Evolutionary conservation across 495 filamentous ascomycete genomes (phyloP).

Genomic region (Lindgomyces ingoldianus): DNA sequence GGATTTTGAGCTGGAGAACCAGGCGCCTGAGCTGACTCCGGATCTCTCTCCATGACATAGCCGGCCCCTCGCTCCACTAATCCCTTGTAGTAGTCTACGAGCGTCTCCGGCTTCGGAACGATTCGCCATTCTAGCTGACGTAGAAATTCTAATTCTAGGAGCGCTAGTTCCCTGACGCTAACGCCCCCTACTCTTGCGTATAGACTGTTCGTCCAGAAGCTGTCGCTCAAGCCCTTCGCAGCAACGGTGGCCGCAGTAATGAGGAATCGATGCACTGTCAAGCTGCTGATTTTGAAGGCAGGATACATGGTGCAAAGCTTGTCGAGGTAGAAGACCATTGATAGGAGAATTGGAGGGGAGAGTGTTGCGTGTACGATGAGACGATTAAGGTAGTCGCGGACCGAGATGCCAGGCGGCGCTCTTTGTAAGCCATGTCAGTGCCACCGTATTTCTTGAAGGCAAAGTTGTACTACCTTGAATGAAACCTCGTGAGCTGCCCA

Average conservation of each 20-base stretch:
- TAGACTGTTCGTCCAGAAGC: constrained; percentile 95
- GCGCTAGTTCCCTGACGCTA: constrained; percentile 78
- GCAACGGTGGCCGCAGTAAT: constrained; percentile 95
- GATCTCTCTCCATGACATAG: constrained; percentile 45
- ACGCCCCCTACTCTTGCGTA: constrained; percentile 94
- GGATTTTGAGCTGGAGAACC: neutral
- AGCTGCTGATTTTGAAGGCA: constrained; percentile 88
- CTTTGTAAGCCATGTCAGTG: constrained; percentile 45
- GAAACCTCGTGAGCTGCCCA: constrained; percentile 86
- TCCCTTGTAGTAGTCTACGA: constrained; percentile 89
- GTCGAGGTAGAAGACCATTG: constrained; percentile 99
- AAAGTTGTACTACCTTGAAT: constrained; percentile 67
- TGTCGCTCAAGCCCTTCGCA: constrained; percentile 91
- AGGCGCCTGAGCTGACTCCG: constrained; percentile 3
- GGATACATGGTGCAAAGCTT: constrained; percentile 88
- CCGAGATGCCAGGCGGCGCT: constrained; percentile 90
- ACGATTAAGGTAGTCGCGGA: constrained; percentile 87
- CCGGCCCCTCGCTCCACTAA: constrained; percentile 71
- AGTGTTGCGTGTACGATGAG: constrained; percentile 92
- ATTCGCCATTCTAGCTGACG: constrained; percentile 93
- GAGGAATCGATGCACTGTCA: constrained; percentile 95
- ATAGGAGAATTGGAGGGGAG: constrained; percentile 91
- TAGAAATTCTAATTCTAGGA: constrained; percentile 93
- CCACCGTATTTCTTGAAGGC: neutral
- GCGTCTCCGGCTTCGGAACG: constrained; percentile 87